These are phyloP conservation scores for Hypoxylon sp. DNA, from an alignment of 2,329 filamentous ascomycete species.

Conservation along the genomic window DNA sequence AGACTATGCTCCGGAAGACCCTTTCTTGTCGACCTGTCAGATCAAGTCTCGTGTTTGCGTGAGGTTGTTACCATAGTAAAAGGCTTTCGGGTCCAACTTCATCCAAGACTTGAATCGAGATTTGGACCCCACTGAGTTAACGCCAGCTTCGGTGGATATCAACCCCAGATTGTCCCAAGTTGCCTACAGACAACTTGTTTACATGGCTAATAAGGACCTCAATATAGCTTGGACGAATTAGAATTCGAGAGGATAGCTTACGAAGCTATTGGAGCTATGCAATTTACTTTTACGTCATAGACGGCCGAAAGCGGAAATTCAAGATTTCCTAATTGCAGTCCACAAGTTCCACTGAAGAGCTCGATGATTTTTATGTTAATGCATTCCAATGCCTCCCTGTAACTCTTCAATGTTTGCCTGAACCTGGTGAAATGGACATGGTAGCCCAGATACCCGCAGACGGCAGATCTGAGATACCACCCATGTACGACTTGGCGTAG, in stretches of 20 bases:
- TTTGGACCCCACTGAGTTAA: conserved; percentile 7
- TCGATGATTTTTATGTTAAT: conserved; percentile 14
- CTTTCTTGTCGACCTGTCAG: background rate
- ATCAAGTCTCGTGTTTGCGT: conserved; percentile 4
- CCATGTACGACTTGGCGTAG: conserved; percentile 4
- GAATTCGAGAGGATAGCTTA: conserved; percentile 22
- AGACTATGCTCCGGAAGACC: conserved; percentile 27
- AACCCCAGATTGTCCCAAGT: conserved; percentile 32
- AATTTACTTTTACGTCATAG: conserved; percentile 40
- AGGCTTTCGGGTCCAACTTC: background rate
- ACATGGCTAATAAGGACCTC: conserved; percentile 22
- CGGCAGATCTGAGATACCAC: conserved; percentile 17
- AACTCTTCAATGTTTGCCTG: conserved; percentile 1
- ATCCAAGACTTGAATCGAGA: conserved; percentile 36
- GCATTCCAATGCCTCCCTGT: conserved; percentile 15
- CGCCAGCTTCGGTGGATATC: conserved; percentile 23
- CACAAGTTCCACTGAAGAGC: conserved; percentile 20
- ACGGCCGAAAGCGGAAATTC: conserved; percentile 42
- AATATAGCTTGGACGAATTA: conserved; percentile 21
- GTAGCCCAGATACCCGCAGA: conserved; percentile 15
- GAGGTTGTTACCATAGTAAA: conserved; percentile 7
- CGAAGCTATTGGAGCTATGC: conserved; percentile 20
- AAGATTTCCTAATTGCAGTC: conserved; percentile 7
- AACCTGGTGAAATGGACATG: conserved; percentile 4
- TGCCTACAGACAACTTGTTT: conserved; percentile 1